A percentile compares a stretch with the other conserved stretches of the same genome.
These are phyloP conservation scores for Coccomyxa sp. DNA, from an alignment of 139 green algal species.

Conservation along the genomic window DNA sequence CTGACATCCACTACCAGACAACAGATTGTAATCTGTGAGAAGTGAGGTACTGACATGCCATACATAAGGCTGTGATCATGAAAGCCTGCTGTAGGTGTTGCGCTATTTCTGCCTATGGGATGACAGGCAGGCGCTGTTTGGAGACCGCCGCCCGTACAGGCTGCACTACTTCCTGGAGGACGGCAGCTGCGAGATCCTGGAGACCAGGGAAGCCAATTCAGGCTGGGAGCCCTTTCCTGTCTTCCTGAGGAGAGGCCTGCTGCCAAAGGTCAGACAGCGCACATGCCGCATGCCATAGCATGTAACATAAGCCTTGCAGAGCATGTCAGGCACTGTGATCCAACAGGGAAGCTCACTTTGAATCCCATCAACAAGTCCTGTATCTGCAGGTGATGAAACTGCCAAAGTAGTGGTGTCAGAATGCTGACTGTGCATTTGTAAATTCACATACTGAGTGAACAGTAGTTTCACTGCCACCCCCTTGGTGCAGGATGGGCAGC, in stretches of 20 bases:
- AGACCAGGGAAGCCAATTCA: conserved; percentile 74
- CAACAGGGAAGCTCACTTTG: too few relatives aligned
- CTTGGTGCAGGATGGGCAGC: conserved; percentile 3
- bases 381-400: too few relatives aligned
- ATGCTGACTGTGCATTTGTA: too few relatives aligned
- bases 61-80: not conserved
- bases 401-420: not conserved
- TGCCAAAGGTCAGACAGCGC: conserved; percentile 56
- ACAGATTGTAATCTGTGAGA: not conserved
- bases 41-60: not conserved
- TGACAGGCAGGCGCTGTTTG: conserved; percentile 68
- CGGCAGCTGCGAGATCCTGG: conserved; percentile 89
- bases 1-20: not conserved
- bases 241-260: conserved; percentile 71
- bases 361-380: too few relatives aligned
- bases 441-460: too few relatives aligned
- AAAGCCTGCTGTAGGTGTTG: conserved; percentile 53
- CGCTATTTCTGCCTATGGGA: conserved; percentile 90
- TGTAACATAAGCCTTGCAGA: too few relatives aligned
- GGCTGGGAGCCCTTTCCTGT: conserved; percentile 81
- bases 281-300: too few relatives aligned
- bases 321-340: too few relatives aligned
- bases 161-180: conserved; percentile 93
- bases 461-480: not conserved
- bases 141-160: conserved; percentile 78